Evolutionary conservation across 257 asterid genomes (phyloP), one percentile per base, ranked within the genome.

Genomic region (Salvia splendens): DNA sequence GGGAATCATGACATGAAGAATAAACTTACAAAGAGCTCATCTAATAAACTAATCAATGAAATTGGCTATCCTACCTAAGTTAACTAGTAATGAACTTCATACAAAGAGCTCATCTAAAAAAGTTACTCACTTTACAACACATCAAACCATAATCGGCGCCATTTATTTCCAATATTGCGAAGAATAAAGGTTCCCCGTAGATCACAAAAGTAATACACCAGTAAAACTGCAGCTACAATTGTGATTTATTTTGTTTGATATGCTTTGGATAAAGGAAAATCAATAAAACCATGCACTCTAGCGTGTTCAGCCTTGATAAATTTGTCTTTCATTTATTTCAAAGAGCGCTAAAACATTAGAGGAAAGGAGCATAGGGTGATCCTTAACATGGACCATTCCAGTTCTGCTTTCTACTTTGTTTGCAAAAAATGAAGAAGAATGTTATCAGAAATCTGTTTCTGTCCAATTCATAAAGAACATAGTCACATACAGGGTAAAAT

Each of bases 41-140:
- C 40, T 35, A 35, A 4, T 35, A 35, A 35, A 35, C 7, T 6
- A 35, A 35, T 4, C 40, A 35, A 35, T 43, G 43, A 16, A 38
- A 11, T 50, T 40, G 49, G 11, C 6, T 55, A 54, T 43, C 6
- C 46, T 55, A 12, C 40, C 8, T 12, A 46, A 46, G 50, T 24
- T 30, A 54, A 55, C 24, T 65, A 56, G 36, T 40, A 53, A 38
- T 40, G 32, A 9, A 41, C 53, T 49, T 28, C 62, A 50, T 40
- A 49, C 47, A 50, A 61, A 61, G n/a, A 49, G 58, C 3, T 10
- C 12, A 70, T 60, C 54, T 24, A 38, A 55, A 14, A 40, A 61
- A 61, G 51, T 52, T 63, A 7, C 76, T 63, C 12, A 10, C 64
- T 17, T 63, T 58, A 62, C 55, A 40, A 53, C 33, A 46, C 43